Conservation (phyloP, 129 eudicot genomes). For the Centella asiatica region DNA sequence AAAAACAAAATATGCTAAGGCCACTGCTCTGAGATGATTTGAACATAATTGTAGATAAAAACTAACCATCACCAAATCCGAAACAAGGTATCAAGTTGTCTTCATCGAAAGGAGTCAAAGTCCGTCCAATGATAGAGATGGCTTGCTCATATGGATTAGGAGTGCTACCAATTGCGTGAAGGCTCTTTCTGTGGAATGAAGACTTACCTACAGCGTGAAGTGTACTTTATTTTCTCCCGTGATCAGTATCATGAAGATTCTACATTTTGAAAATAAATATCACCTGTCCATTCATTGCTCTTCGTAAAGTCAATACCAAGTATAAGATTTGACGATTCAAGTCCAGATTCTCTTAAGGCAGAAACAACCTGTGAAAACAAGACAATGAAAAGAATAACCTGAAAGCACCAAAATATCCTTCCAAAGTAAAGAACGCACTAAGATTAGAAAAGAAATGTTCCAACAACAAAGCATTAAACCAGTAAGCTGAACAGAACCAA, state of each 20-base stretch:
- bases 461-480: background rate
- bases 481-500: background rate
- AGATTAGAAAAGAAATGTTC: background rate
- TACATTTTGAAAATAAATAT: background rate
- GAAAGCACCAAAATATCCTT: background rate
- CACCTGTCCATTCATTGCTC: slow-evolving; percentile 70
- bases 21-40: background rate
- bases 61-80: slow-evolving; percentile 68
- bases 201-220: slow-evolving; percentile 26
- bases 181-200: slow-evolving; percentile 50
- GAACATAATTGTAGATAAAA: background rate
- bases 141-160: slow-evolving; percentile 60
- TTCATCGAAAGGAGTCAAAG: slow-evolving; percentile 55
- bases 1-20: background rate
- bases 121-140: slow-evolving; percentile 49
- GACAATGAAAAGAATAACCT: background rate
- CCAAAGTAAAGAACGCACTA: background rate
- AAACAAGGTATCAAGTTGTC: slow-evolving; percentile 59
- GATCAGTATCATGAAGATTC: background rate
- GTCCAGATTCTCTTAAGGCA: slow-evolving; percentile 56
- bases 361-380: slow-evolving; percentile 28
- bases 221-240: slow-evolving; percentile 6
- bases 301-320: slow-evolving; percentile 64
- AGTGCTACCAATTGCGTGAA: slow-evolving; percentile 35
- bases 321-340: slow-evolving; percentile 54